Evolutionary conservation across 257 asterid genomes (phyloP), one percentile per base, ranked within the genome.

Genomic region (Capsicum rhomboideum): DNA sequence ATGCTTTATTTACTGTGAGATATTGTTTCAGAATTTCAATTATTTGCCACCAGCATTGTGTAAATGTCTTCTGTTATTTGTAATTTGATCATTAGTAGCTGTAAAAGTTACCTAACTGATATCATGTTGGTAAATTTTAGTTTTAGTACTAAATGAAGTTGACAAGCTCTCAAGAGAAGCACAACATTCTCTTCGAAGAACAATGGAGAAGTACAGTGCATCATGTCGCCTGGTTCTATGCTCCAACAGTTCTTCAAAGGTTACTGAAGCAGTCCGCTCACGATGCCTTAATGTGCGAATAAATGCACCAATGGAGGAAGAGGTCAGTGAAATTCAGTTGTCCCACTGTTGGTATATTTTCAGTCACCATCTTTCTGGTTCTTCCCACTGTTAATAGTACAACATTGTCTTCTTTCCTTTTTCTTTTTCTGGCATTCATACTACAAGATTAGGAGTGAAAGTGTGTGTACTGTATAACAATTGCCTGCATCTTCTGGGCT

Each of bases 121-220:
- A 79, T 55, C 46, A 17, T 86, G 85, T 77, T 85, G 78, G 21
- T 11, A 82, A 85, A 79, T 71, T 63, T 83, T 92, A 97, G 99
- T 97, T 44, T 89, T 97, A 46, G 97, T 97, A 86, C 91, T 95
- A 83, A 93, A 97, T 91, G 99, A 97, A 89, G 99, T 97, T 75
- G 98, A 97, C 91, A 96, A 92, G 84, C 97, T 96, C 87, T 96
- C 98, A 61, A 92, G 98, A 89, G 99, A 97, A 93, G 99, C 98
- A 84, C 99, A 97, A 26, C 98, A 97, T 87, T 97, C 99, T 83
- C 98, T 97, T 46, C 91, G 98, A 84, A 93, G 98, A 89, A 97
- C 98, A 85, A 97, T 97, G 99, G 99, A 97, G 94, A 97, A 94
- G 89, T 94, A 95, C 79, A 97, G 99, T 90, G 84, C 96, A 34